Evolutionary conservation across 2,329 filamentous ascomycete genomes (phyloP).

Genomic region (Epicoccum sorghinum): DNA sequence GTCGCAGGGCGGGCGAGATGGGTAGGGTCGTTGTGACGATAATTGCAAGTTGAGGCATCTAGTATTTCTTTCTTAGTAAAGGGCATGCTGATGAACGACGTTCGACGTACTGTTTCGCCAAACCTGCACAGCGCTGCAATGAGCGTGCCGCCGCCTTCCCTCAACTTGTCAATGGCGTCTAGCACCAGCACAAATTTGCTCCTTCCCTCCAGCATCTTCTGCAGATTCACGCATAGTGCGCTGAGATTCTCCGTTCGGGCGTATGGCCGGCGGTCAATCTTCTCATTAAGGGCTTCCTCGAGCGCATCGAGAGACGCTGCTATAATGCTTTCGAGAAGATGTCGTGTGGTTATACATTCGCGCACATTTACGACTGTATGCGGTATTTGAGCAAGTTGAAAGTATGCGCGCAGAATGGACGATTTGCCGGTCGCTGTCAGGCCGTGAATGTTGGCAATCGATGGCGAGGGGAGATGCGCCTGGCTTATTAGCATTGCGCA

Average conservation of each 20-base stretch:
- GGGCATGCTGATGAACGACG: background rate
- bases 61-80: slow-evolving; percentile 2
- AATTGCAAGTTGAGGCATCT: slow-evolving; percentile 80
- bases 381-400: slow-evolving; percentile 58
- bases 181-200: slow-evolving; percentile 79
- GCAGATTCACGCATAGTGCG: slow-evolving; percentile 74
- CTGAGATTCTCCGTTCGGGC: slow-evolving; percentile 81
- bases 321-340: slow-evolving; percentile 75
- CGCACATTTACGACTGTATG: slow-evolving; percentile 70
- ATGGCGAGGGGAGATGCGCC: slow-evolving; percentile 71
- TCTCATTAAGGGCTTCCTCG: slow-evolving; percentile 49
- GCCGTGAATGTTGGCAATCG: slow-evolving; percentile 80
- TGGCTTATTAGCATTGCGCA: slow-evolving; percentile 44
- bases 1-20: slow-evolving; percentile 68
- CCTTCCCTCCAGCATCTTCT: slow-evolving; percentile 63
- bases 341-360: slow-evolving; percentile 79
- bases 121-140: slow-evolving; percentile 81
- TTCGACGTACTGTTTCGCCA: slow-evolving; percentile 71
- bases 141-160: slow-evolving; percentile 78
- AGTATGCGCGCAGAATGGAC: slow-evolving; percentile 67
- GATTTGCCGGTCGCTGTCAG: slow-evolving; percentile 88
- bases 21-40: slow-evolving; percentile 79
- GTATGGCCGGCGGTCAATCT: slow-evolving; percentile 52
- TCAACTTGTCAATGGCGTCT: slow-evolving; percentile 84
- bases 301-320: slow-evolving; percentile 55